Base-by-base conservation (phyloP, 208 protist species). In the Naegleria gruberi region DNA sequence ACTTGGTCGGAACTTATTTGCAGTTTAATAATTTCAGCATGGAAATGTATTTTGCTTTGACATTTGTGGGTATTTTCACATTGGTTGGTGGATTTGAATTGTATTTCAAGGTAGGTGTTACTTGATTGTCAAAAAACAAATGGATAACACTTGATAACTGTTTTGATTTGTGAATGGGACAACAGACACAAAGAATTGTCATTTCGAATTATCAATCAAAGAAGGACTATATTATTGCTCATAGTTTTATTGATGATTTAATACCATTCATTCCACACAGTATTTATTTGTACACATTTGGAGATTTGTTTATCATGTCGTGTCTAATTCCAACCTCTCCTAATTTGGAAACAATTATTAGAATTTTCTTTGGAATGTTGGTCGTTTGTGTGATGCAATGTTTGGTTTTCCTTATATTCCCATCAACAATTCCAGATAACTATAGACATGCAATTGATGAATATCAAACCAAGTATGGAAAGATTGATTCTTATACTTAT, bases 51-150 rank as follows among this genome's bases (percentile, higher is more conserved):
- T 37, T n/a, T 37, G 65, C 65, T 77, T 19, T 26, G 7, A 37
- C 26, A 37, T 77, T 77, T 37, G 65, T 77, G 17, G 12, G 17
- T 30, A 8, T 77, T 8, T 77, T n/a, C 26, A 26, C 65, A 6
- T 77, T 77, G 65, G 34, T 77, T 77, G 65, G 65, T 37, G 65
- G 65, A 77, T 77, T 77, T 77, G 26, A 77, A 77, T 77, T 77
- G 10, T 77, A 77, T 77, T 77, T 77, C 34, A 77, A 65, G 30
- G 51, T 65, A 23, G 30, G 51, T 65, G 30, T 19, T 4, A 4
- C n/a, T n/a, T n/a, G n/a, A n/a, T n/a, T n/a, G n/a, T n/a, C n/a
- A n/a, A n/a, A n/a, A n/a, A n/a, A n/a, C n/a, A n/a, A n/a, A n/a
- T n/a, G n/a, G n/a, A n/a, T n/a, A n/a, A n/a, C n/a, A n/a, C n/a